These are phyloP conservation scores for Acorus calamus DNA, from an alignment of 106 monocot genomes.

Conservation along the genomic window DNA sequence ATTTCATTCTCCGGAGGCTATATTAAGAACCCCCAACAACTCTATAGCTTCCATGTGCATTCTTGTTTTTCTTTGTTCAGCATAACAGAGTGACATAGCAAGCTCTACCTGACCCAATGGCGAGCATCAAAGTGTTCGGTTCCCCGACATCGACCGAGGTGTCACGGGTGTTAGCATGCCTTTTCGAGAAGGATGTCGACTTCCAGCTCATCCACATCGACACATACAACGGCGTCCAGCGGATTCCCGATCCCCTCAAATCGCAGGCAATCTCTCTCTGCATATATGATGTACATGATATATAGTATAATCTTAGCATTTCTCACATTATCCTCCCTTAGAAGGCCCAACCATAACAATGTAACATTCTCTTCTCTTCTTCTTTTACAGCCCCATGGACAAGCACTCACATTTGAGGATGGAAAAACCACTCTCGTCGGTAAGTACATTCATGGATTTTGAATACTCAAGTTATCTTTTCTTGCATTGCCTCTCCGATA, in stretches of 20 bases:
- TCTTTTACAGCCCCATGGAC: conserved; percentile 26
- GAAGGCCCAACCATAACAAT: too few relatives aligned
- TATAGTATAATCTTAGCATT: not conserved
- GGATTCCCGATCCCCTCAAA: conserved; percentile 44
- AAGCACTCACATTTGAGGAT: conserved; percentile 44
- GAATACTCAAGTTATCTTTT: not conserved
- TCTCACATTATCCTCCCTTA: too few relatives aligned
- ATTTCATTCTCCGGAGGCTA: conserved; percentile 2
- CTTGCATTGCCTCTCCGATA: too few relatives aligned
- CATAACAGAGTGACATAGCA: too few relatives aligned
- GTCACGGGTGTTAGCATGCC: conserved; percentile 48
- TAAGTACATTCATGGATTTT: conserved; percentile 1
- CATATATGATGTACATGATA: not conserved
- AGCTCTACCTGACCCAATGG: conserved; percentile 8
- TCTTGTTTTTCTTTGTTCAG: too few relatives aligned
- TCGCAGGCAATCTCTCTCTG: conserved; percentile 23
- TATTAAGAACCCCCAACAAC: not conserved
- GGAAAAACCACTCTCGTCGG: conserved; percentile 22
- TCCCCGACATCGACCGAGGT: conserved; percentile 56
- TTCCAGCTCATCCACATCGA: conserved; percentile 66
- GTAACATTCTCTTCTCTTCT: too few relatives aligned
- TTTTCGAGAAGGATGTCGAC: conserved; percentile 62
- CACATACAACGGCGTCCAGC: conserved; percentile 19
- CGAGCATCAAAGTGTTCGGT: conserved; percentile 49
- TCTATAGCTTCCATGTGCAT: too few relatives aligned